phyloP scores from a whole-genome alignment of 768 basidiomycete species.

The Amanita thiersii region DNA sequence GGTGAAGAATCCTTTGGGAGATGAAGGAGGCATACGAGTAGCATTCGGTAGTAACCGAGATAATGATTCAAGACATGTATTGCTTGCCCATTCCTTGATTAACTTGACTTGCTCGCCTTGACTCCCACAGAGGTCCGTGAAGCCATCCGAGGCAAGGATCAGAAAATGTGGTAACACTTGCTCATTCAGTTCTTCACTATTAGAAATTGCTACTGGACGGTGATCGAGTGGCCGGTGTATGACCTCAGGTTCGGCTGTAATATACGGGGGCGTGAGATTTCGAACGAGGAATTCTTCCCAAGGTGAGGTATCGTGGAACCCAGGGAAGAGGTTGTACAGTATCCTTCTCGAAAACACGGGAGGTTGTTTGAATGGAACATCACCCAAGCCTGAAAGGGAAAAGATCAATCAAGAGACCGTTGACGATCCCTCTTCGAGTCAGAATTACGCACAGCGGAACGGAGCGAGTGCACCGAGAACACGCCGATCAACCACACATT shows the following conservation, averaged over 20 bases:
- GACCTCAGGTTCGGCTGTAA: constrained; percentile 57
- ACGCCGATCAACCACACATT: constrained; percentile 56
- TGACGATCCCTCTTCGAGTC: background rate
- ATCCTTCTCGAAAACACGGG: constrained; percentile 59
- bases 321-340: constrained; percentile 57
- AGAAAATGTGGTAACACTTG: constrained; percentile 38
- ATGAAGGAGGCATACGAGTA: too few species aligned
- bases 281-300: constrained; percentile 64
- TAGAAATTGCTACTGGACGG: constrained; percentile 10
- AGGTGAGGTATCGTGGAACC: constrained; percentile 48
- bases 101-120: constrained; percentile 37
- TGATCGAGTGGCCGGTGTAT: constrained; percentile 41
- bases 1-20: constrained; percentile 16
- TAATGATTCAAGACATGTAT: too few species aligned
- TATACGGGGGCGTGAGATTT: constrained; percentile 58
- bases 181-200: constrained; percentile 3
- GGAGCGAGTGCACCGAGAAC: constrained; percentile 75
- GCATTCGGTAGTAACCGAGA: too few species aligned
- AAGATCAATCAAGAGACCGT: background rate
- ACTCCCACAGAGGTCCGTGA: constrained; percentile 46
- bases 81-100: constrained; percentile 44
- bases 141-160: constrained; percentile 60
- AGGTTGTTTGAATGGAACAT: constrained; percentile 70
- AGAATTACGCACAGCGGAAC: constrained; percentile 52
- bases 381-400: constrained; percentile 47